These are phyloP conservation scores for Euphorbia lathyris DNA, from an alignment of 345 rosid genomes.

Conservation along the genomic window DNA sequence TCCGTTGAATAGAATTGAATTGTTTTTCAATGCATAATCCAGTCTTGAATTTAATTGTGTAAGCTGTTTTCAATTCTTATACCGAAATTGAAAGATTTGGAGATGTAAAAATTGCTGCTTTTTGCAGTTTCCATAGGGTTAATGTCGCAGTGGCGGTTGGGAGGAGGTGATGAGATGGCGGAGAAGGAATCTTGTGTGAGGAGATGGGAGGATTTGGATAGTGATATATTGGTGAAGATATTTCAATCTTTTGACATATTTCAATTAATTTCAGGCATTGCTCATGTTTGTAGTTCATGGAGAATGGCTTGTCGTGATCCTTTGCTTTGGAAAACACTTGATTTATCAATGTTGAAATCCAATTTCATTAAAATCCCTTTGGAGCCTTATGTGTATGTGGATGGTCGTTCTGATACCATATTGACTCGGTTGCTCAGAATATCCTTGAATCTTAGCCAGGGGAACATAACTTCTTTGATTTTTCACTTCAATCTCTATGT, in stretches of 20 bases:
- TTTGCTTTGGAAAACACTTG: constrained; percentile 78
- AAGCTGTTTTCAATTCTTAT: neutral
- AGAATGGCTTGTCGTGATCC: constrained; percentile 80
- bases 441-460: constrained; percentile 65
- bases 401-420: constrained; percentile 47
- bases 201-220: constrained; percentile 85
- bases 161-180: constrained; percentile 34
- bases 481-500: constrained; percentile 62
- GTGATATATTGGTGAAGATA: constrained; percentile 63
- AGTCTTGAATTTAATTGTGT: neutral
- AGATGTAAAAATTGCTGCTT: neutral
- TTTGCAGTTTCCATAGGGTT: neutral
- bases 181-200: constrained; percentile 36
- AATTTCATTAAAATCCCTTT: constrained; percentile 66
- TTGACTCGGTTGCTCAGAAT: constrained; percentile 56
- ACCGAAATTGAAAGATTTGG: too few relatives aligned
- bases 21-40: neutral
- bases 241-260: constrained; percentile 54
- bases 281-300: constrained; percentile 81
- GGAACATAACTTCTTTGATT: constrained; percentile 53
- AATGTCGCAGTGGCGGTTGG: neutral
- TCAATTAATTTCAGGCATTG: constrained; percentile 60
- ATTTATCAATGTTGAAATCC: constrained; percentile 62
- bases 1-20: neutral
- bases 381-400: constrained; percentile 77